Evolutionary conservation across 192 early-diverging fungal species (phyloP).

Genomic region (Coemansia sp.): DNA sequence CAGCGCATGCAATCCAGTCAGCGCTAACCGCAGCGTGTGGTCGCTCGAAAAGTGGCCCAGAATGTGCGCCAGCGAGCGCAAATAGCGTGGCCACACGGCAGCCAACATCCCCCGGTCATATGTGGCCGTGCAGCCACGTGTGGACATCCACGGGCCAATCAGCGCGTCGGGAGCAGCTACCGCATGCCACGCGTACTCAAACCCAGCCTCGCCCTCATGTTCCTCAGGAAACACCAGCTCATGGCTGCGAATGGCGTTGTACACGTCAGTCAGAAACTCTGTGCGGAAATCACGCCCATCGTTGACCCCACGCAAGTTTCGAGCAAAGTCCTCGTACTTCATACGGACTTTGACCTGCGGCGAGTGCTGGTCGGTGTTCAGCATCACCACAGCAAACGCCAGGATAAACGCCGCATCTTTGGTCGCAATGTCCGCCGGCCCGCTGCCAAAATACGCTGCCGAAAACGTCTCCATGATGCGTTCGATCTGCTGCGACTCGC

Average conservation of each 20-base stretch:
- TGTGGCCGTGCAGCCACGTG: constrained; percentile 48
- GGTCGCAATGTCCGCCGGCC: constrained; percentile 64
- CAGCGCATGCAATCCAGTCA: constrained; percentile 35
- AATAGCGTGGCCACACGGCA: constrained; percentile 68
- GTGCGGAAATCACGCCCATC: constrained; percentile 75
- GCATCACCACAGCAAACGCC: constrained; percentile 91
- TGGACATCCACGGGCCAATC: constrained; percentile 60
- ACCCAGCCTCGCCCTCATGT: constrained; percentile 90
- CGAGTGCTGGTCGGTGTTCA: constrained; percentile 99
- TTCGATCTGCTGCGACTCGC: constrained; percentile 98
- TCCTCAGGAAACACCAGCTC: constrained; percentile 98
- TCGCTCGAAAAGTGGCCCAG: constrained; percentile 22
- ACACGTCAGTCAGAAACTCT: constrained; percentile 83
- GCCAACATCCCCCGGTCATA: constrained; percentile 84
- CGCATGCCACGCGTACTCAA: constrained; percentile 91
- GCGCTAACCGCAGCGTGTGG: constrained; percentile 26
- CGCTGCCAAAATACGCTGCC: constrained; percentile 70
- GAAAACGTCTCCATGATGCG: constrained; percentile 93
- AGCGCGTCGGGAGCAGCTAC: constrained; percentile 56
- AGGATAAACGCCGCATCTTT: constrained; percentile 85
- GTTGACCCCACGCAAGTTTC: constrained; percentile 89
- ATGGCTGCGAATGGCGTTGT: constrained; percentile 79
- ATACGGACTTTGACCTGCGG: constrained; percentile 86
- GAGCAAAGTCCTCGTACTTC: constrained; percentile 85
- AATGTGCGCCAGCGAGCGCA: constrained; percentile 56